Evolutionary conservation across 2,329 filamentous ascomycete genomes (phyloP).

Genomic region (Microascus cirrosus): DNA sequence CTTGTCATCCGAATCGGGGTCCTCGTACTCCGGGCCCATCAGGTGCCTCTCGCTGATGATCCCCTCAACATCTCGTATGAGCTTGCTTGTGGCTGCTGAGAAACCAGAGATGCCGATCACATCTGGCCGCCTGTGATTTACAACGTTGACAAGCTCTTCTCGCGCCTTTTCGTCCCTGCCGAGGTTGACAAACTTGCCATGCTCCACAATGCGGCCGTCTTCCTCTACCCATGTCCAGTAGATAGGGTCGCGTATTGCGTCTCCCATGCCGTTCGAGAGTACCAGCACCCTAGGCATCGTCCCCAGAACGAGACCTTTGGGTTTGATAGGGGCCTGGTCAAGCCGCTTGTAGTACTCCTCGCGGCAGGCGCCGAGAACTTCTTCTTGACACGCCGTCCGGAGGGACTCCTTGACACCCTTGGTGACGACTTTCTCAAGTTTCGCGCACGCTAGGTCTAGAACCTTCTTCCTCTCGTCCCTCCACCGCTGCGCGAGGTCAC

Average conservation of each 20-base stretch:
- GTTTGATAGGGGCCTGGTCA: slow-evolving; percentile 93
- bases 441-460: slow-evolving; percentile 68
- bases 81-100: slow-evolving; percentile 72
- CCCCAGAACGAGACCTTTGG: slow-evolving; percentile 81
- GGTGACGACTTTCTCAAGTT: slow-evolving; percentile 72
- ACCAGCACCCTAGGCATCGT: slow-evolving; percentile 80
- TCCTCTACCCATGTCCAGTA: slow-evolving; percentile 92
- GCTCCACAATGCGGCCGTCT: slow-evolving; percentile 78
- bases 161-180: slow-evolving; percentile 56
- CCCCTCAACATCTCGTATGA: slow-evolving; percentile 71
- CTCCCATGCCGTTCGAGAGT: slow-evolving; percentile 74
- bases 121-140: slow-evolving; percentile 73
- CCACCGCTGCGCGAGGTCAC: slow-evolving; percentile 90
- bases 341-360: slow-evolving; percentile 83
- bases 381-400: slow-evolving; percentile 86
- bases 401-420: slow-evolving; percentile 93
- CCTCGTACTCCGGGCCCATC: slow-evolving; percentile 70
- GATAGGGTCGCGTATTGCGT: slow-evolving; percentile 62
- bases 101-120: slow-evolving; percentile 85
- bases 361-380: slow-evolving; percentile 76
- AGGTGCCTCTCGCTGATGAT: slow-evolving; percentile 70
- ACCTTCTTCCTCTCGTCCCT: slow-evolving; percentile 79
- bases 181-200: slow-evolving; percentile 77
- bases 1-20: slow-evolving; percentile 50
- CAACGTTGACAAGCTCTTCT: slow-evolving; percentile 64